Evolutionary conservation across 2,329 filamentous ascomycete genomes (phyloP).

Genomic region (Bertia moriformis): DNA sequence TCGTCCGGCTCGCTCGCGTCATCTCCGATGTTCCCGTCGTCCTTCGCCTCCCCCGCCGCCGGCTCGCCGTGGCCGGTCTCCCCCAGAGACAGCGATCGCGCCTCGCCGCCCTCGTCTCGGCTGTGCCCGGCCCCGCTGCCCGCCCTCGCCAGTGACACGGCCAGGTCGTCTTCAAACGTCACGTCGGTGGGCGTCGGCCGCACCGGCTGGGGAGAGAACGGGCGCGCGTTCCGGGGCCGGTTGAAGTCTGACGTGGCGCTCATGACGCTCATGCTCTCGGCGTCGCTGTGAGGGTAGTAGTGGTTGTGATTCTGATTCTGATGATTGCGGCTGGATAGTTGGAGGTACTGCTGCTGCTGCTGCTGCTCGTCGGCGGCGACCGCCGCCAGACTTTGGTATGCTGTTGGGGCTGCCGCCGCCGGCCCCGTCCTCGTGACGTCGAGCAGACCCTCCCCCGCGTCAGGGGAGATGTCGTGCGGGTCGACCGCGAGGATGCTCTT

Average conservation of each 20-base stretch:
- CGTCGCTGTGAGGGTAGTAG: conserved; percentile 19
- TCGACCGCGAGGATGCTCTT: conserved; percentile 50
- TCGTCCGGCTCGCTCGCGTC: conserved; percentile 3
- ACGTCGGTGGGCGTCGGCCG: conserved; percentile 13
- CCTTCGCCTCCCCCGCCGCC: conserved; percentile 4
- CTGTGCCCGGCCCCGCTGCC: conserved; percentile 7
- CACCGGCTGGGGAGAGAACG: conserved; percentile 42
- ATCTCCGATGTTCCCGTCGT: conserved; percentile 4
- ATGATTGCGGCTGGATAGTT: no score
- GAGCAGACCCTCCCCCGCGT: no score
- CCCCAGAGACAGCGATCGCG: conserved; percentile 1
- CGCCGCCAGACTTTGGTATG: conserved; percentile 41
- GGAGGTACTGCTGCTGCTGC: conserved; percentile 4
- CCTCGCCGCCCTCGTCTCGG: conserved; percentile 3
- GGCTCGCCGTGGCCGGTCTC: conserved; percentile 5
- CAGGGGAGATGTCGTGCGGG: conserved; percentile 7
- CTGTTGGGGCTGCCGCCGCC: conserved; percentile 39
- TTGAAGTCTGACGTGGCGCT: conserved; percentile 39
- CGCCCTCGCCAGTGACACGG: conserved; percentile 16
- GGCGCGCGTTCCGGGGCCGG: conserved; percentile 34
- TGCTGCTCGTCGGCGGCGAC: conserved; percentile 21
- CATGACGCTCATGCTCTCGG: conserved; percentile 37
- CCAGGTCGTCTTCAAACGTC: conserved; percentile 14
- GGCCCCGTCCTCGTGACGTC: no score
- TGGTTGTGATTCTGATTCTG: no score